Evolutionary conservation across 768 basidiomycete genomes (phyloP).

Genomic region (Erythrobasidium yunnanense): DNA sequence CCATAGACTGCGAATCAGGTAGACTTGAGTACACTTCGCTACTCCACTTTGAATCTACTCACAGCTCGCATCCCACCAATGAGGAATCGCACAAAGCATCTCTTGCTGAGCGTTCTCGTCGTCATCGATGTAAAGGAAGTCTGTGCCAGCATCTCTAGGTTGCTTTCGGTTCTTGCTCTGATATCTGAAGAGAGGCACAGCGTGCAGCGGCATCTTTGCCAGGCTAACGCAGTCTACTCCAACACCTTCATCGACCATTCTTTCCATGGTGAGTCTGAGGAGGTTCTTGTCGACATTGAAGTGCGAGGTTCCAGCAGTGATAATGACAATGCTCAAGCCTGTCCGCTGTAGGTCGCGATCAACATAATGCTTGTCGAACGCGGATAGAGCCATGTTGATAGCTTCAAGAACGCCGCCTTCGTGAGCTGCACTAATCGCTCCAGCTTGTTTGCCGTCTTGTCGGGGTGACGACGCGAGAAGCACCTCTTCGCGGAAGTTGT

Average conservation of each 20-base stretch:
- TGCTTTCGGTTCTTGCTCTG: not conserved
- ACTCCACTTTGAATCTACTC: not conserved
- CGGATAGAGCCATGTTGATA: conserved; percentile 80
- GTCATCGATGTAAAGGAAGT: conserved; percentile 41
- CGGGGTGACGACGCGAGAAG: conserved; percentile 50
- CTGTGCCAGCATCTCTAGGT: conserved; percentile 27
- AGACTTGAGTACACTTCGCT: not conserved
- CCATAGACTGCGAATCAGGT: conserved; percentile 38
- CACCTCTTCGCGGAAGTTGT: conserved; percentile 44
- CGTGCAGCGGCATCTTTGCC: conserved; percentile 81
- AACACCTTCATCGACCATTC: conserved; percentile 88
- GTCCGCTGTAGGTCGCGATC: conserved; percentile 87
- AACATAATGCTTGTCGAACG: conserved; percentile 86
- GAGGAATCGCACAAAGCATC: conserved; percentile 50
- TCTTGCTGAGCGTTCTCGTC: conserved; percentile 43
- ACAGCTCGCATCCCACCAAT: conserved; percentile 43
- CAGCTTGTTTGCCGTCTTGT: conserved; percentile 50
- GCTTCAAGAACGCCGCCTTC: conserved; percentile 94
- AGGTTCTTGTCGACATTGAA: conserved; percentile 84
- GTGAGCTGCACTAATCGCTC: conserved; percentile 71
- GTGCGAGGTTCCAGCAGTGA: conserved; percentile 88
- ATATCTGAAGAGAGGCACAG: conserved; percentile 86
- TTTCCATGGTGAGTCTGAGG: conserved; percentile 77
- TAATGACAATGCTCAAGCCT: conserved; percentile 66
- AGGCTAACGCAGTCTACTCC: conserved; percentile 76